Base-by-base conservation (phyloP, 1,139 yeast species). In the Pichia sp. region DNA sequence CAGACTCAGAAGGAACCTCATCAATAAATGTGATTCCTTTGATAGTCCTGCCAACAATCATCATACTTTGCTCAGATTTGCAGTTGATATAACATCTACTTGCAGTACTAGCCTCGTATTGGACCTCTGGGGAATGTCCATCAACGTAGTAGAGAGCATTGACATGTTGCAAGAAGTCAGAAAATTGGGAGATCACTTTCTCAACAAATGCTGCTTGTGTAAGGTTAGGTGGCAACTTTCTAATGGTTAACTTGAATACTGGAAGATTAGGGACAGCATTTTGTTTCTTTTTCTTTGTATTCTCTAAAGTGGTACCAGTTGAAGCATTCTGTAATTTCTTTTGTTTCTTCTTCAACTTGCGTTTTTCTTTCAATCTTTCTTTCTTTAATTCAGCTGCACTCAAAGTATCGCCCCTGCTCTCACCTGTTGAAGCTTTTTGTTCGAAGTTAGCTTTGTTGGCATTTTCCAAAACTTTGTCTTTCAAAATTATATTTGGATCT, bases 221-320 rank as follows among this genome's bases (percentile, higher is more conserved):
- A 22, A 66, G 36, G 8, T 40, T 49, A 1, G 72, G 67, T 1
- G 71, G 70, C 22, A 67, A 45, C 17, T 55, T 47, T 25, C 71
- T 52, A 6, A 66, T 42, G 3, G 62, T 63, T 3, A 64, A 35
- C 37, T 60, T 61, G 22, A 40, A 32, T 3, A 31, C 32, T 14
- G 37, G 37, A n/a, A n/a, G n/a, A n/a, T n/a, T n/a, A n/a, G n/a
- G n/a, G n/a, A n/a, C n/a, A n/a, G n/a, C n/a, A n/a, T n/a, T n/a
- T n/a, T n/a, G 9, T 20, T 25, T 22, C 5, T 20, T 24, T 16
- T 26, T 27, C 18, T 18, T 29, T 16, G 12, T 29, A 13, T 29
- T 21, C 13, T 23, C 15, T n/a, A n/a, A n/a, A n/a, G n/a, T n/a
- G n/a, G n/a, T n/a, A n/a, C n/a, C n/a, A n/a, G n/a, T n/a, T n/a